phyloP scores from a whole-genome alignment of 2,329 filamentous ascomycete species.

The Aspergillus brunneoviolaceus region DNA sequence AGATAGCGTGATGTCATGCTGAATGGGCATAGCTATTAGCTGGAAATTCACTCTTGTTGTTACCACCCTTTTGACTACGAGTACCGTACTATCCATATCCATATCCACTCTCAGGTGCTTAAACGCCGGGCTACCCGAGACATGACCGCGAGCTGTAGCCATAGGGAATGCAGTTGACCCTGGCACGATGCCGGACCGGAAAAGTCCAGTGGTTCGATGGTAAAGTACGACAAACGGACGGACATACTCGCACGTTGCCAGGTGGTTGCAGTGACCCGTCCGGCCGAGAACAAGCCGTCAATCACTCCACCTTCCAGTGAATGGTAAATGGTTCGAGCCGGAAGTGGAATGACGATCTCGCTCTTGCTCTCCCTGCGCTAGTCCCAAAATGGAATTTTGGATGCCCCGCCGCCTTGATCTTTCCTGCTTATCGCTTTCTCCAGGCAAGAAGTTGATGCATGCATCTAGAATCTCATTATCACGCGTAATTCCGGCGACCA shows the following conservation, averaged over 20 bases:
- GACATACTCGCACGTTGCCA: background rate
- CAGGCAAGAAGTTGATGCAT: background rate
- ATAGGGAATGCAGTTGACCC: background rate
- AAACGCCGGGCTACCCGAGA: background rate
- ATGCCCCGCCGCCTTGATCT: background rate
- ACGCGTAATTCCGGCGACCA: background rate
- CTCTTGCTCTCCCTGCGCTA: background rate
- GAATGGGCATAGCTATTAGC: background rate
- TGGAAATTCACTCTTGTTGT: background rate
- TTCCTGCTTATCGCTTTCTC: background rate
- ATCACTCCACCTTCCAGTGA: conserved; percentile 1
- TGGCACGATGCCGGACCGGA: background rate
- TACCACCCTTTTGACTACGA: background rate
- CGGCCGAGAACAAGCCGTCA: background rate
- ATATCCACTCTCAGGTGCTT: too few relatives aligned
- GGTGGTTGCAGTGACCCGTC: background rate
- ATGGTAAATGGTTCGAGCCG: too few relatives aligned
- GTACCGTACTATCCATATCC: background rate
- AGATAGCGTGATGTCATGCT: conserved; percentile 26
- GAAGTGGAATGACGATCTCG: background rate
- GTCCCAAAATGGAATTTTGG: conserved; percentile 4
- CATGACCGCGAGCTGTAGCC: background rate
- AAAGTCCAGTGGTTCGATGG: background rate
- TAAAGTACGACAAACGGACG: background rate
- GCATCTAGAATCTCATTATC: conserved; percentile 4